Evolutionary conservation across 148 eudicot genomes (phyloP).

Genomic region (Silene uniflora): DNA sequence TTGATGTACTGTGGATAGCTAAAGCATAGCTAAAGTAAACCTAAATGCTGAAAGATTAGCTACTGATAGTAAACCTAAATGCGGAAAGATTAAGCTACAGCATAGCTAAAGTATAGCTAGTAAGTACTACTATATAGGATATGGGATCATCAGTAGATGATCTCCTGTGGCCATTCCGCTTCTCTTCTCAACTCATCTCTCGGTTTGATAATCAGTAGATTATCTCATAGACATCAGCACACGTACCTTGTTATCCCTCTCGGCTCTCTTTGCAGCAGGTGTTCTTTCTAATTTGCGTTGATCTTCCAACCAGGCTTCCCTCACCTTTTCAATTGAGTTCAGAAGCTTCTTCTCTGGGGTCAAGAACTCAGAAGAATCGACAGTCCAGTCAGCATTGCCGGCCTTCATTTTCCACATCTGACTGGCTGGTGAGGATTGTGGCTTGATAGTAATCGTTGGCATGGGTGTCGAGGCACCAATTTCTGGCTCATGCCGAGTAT

Average conservation of each 20-base stretch:
- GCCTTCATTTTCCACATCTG: slow-evolving; percentile 41
- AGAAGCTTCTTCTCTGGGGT: slow-evolving; percentile 40
- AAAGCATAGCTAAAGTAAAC: slow-evolving; percentile 20
- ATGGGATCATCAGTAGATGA: slow-evolving; percentile 35
- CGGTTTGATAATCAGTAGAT: not conserved
- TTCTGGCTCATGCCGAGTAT: slow-evolving; percentile 34
- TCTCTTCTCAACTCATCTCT: slow-evolving; percentile 8
- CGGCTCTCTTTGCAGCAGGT: slow-evolving; percentile 67
- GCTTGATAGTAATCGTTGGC: slow-evolving; percentile 28
- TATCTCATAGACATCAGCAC: slow-evolving; percentile 61
- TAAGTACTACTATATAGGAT: slow-evolving; percentile 14
- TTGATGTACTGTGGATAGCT: slow-evolving; percentile 9
- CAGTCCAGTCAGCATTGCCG: slow-evolving; percentile 33
- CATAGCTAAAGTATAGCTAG: slow-evolving; percentile 7
- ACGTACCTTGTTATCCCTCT: slow-evolving; percentile 53
- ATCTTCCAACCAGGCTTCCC: slow-evolving; percentile 64
- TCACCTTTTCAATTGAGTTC: slow-evolving; percentile 70
- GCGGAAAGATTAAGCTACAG: slow-evolving; percentile 12
- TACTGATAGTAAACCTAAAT: not conserved
- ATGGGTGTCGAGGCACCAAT: slow-evolving; percentile 33
- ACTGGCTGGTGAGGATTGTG: slow-evolving; percentile 30
- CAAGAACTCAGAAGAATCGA: slow-evolving; percentile 28
- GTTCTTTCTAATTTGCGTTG: slow-evolving; percentile 49
- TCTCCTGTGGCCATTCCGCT: slow-evolving; percentile 24
- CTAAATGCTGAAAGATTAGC: not conserved